phyloP scores from a whole-genome alignment of 1,284 basidiomycete genomes.

The Meripilus lineatus region DNA sequence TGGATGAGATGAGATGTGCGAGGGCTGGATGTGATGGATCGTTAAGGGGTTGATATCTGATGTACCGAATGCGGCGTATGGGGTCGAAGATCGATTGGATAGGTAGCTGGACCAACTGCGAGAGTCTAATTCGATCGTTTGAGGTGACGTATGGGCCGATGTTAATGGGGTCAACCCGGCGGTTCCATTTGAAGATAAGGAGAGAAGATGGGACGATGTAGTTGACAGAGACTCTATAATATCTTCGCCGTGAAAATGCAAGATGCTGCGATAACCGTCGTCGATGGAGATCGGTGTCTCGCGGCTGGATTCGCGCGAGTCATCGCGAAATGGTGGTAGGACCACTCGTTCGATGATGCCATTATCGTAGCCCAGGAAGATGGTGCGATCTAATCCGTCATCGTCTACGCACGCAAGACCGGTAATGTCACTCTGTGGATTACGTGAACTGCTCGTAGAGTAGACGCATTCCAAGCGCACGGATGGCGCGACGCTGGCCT shows the following conservation, averaged over 20 bases:
- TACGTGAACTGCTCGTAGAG: constrained; percentile 32
- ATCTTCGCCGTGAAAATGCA: constrained; percentile 35
- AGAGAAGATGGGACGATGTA: constrained; percentile 40
- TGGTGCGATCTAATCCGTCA: constrained; percentile 39
- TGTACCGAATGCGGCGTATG: constrained; percentile 66
- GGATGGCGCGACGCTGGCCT: constrained; percentile 33
- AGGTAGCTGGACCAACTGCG: constrained; percentile 62
- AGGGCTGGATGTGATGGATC: constrained; percentile 47
- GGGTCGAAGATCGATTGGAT: constrained; percentile 39
- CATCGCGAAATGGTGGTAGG: constrained; percentile 32
- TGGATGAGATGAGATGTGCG: constrained; percentile 40
- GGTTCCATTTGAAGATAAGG: constrained; percentile 51
- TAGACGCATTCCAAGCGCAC: constrained; percentile 48
- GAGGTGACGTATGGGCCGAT: constrained; percentile 21
- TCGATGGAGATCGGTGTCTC: constrained; percentile 6
- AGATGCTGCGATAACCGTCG: constrained; percentile 15
- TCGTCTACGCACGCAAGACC: constrained; percentile 44
- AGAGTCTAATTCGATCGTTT: constrained; percentile 37
- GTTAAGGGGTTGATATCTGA: constrained; percentile 54
- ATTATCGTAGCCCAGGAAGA: constrained; percentile 60
- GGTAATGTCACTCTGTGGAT: constrained; percentile 48
- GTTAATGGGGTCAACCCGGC: constrained; percentile 35
- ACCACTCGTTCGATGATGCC: constrained; percentile 48
- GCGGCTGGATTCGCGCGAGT: constrained; percentile 16
- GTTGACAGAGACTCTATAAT: constrained; percentile 52